Conservation (phyloP, 2,329 filamentous ascomycete genomes). For the Cucurbitaria berberidis region DNA sequence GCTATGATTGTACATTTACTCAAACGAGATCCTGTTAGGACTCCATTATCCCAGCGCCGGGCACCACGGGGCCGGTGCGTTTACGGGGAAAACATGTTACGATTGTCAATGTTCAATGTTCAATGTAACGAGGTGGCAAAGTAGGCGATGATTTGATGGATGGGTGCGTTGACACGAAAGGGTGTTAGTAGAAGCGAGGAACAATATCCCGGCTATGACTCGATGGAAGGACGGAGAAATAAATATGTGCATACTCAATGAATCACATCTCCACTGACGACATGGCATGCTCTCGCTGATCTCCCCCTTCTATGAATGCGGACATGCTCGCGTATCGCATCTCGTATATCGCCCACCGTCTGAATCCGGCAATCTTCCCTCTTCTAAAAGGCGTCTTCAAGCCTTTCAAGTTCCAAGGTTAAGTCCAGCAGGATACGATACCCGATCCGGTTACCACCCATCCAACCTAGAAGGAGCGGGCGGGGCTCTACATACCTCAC, state of each 20-base stretch:
- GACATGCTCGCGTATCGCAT: neutral
- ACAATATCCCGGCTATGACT: neutral
- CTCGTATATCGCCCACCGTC: neutral
- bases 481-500: neutral
- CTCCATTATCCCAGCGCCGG: conserved; percentile 3
- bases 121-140: neutral
- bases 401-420: too few species aligned
- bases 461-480: neutral
- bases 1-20: conserved; percentile 11
- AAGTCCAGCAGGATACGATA: neutral
- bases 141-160: neutral
- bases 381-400: too few species aligned
- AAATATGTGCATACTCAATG: neutral
- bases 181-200: too few species aligned
- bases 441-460: neutral
- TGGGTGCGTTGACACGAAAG: neutral
- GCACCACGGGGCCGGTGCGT: neutral
- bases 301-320: neutral
- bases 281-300: neutral
- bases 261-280: neutral
- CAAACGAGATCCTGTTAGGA: neutral
- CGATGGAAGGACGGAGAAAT: neutral
- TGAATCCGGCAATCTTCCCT: too few species aligned
- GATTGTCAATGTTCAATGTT: neutral
- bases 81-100: neutral